phyloP scores from a whole-genome alignment of 2,329 filamentous ascomycete genomes.

The Aureobasidium sp. region DNA sequence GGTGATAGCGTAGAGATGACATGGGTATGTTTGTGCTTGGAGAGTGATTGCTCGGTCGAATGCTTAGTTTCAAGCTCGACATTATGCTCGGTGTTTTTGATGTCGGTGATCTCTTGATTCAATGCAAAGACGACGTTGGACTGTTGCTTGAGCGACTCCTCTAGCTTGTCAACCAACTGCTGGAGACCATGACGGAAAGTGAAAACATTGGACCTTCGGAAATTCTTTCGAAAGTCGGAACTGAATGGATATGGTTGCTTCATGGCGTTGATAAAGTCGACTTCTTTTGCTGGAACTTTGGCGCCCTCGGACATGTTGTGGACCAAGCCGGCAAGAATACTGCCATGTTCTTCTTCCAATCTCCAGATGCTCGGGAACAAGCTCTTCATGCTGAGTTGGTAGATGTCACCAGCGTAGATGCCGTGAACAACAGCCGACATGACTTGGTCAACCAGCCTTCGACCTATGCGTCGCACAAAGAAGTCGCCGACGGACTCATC shows the following conservation, averaged over 20 bases:
- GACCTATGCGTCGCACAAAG: constrained; percentile 49
- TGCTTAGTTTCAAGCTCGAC: constrained; percentile 17
- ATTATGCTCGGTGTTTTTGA: constrained; percentile 17
- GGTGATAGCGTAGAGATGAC: constrained; percentile 59
- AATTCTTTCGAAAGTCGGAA: constrained; percentile 26
- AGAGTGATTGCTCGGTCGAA: constrained; percentile 20
- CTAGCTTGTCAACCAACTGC: constrained; percentile 33
- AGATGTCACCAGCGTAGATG: constrained; percentile 85
- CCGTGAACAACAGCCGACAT: constrained; percentile 73
- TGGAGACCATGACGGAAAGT: constrained; percentile 40
- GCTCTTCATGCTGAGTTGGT: constrained; percentile 66
- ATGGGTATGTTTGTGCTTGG: constrained; percentile 38
- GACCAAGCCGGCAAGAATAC: constrained; percentile 30
- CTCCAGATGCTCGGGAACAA: constrained; percentile 47
- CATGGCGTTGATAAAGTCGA: constrained; percentile 26
- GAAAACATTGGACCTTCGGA: constrained; percentile 34
- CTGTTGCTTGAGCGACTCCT: constrained; percentile 30
- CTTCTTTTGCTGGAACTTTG: constrained; percentile 30
- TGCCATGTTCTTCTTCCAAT: constrained; percentile 42
- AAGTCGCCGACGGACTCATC: constrained; percentile 71
- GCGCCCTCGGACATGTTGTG: constrained; percentile 26
- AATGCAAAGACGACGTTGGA: constrained; percentile 36
- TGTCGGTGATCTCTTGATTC: constrained; percentile 34
- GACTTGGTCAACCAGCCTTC: constrained; percentile 60
- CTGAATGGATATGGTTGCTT: constrained; percentile 2